Evolutionary conservation across 345 rosid species (phyloP).

Genomic region (Lagerstroemia speciosa): DNA sequence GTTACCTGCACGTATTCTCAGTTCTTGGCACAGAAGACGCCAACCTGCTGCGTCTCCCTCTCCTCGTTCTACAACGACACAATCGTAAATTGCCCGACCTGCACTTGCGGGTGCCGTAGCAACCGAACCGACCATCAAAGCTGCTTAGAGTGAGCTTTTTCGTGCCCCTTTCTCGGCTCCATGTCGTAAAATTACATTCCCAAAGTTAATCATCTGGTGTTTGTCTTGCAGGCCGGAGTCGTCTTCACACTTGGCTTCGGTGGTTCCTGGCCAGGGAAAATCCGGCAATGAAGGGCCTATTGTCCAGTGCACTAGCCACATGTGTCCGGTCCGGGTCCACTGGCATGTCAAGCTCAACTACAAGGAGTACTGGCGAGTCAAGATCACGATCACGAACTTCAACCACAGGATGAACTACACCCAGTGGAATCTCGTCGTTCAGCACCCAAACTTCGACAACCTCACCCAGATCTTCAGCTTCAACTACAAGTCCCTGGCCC

Average conservation of each 20-base stretch:
- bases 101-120: slow-evolving; percentile 76
- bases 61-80: slow-evolving; percentile 83
- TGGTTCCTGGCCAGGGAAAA: slow-evolving; percentile 37
- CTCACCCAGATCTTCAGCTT: slow-evolving; percentile 71
- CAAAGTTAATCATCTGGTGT: no score
- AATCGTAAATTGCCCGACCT: slow-evolving; percentile 70
- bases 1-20: slow-evolving; percentile 90
- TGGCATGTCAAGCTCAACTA: slow-evolving; percentile 93
- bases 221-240: slow-evolving; percentile 45
- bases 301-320: slow-evolving; percentile 68
- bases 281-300: slow-evolving; percentile 31
- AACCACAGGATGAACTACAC: slow-evolving; percentile 69
- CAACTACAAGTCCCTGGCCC: slow-evolving; percentile 60
- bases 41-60: slow-evolving; percentile 85
- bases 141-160: slow-evolving; percentile 51
- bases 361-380: slow-evolving; percentile 87
- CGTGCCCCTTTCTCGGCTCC: neutral
- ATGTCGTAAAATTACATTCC: no score
- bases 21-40: slow-evolving; percentile 71
- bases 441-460: slow-evolving; percentile 80
- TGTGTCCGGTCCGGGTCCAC: slow-evolving; percentile 82
- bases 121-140: slow-evolving; percentile 34
- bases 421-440: slow-evolving; percentile 81
- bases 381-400: slow-evolving; percentile 79
- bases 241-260: slow-evolving; percentile 54